These are phyloP conservation scores for Terana coerulea DNA, from an alignment of 768 basidiomycete genomes.

Conservation along the genomic window DNA sequence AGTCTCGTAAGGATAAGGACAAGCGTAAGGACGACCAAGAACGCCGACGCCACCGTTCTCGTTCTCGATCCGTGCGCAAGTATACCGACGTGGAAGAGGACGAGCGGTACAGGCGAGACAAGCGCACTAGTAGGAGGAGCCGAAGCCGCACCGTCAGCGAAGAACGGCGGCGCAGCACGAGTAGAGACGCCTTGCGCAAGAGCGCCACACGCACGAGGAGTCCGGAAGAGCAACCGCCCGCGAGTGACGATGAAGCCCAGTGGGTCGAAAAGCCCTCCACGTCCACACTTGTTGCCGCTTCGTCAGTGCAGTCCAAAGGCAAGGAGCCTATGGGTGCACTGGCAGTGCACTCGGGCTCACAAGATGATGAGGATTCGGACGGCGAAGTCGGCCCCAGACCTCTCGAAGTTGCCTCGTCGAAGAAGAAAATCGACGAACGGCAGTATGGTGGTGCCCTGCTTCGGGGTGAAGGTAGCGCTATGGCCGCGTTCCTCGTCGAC, in stretches of 20 bases:
- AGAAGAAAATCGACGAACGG: slow-evolving; percentile 66
- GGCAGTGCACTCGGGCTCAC: slow-evolving; percentile 13
- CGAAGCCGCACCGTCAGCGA: slow-evolving; percentile 19
- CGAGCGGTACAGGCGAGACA: slow-evolving; percentile 13
- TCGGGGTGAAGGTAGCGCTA: slow-evolving; percentile 94
- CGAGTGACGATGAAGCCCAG: slow-evolving; percentile 42
- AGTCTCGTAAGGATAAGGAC: slow-evolving; percentile 41
- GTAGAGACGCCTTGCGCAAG: background rate
- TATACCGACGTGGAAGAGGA: slow-evolving; percentile 30
- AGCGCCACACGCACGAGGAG: slow-evolving; percentile 25
- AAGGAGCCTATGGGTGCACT: slow-evolving; percentile 18
- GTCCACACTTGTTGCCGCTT: slow-evolving; percentile 25
- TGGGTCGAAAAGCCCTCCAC: slow-evolving; percentile 62
- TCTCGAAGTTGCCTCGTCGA: slow-evolving; percentile 38
- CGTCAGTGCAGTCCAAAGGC: slow-evolving; percentile 17
- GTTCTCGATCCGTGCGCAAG: slow-evolving; percentile 34
- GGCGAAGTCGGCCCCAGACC: slow-evolving; percentile 83
- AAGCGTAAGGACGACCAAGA: slow-evolving; percentile 31
- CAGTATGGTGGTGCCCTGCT: slow-evolving; percentile 87
- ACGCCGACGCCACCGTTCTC: slow-evolving; percentile 32
- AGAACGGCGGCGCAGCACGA: slow-evolving; percentile 21
- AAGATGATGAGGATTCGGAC: slow-evolving; percentile 37
- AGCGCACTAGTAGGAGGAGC: slow-evolving; percentile 26
- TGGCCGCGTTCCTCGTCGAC: slow-evolving; percentile 95
- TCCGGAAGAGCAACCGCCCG: slow-evolving; percentile 23